A percentile compares a stretch with the other conserved stretches of the same genome.
Evolutionary conservation across 148 eudicot genomes (phyloP).

Genomic region (Limonium bicolor): DNA sequence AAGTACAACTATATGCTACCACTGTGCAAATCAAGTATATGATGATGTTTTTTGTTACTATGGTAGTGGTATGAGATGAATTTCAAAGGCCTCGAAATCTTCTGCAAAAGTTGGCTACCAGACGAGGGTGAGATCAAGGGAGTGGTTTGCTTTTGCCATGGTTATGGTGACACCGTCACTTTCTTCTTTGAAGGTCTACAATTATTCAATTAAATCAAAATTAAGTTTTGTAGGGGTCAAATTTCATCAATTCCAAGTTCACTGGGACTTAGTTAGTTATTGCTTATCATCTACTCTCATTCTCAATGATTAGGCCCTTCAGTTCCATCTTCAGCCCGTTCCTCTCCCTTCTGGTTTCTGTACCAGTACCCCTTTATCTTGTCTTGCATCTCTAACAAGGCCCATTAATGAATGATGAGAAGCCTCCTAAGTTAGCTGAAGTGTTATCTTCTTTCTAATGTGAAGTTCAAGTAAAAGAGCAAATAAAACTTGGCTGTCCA

Average conservation of each 20-base stretch:
- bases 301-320: too few relatives aligned
- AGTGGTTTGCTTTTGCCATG: constrained; percentile 87
- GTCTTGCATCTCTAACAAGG: too few relatives aligned
- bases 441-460: background rate
- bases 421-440: background rate
- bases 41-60: constrained; percentile 2
- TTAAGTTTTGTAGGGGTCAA: too few relatives aligned
- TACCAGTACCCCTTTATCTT: too few relatives aligned
- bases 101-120: constrained; percentile 95
- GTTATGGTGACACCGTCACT: constrained; percentile 98
- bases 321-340: too few relatives aligned
- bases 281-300: too few relatives aligned
- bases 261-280: too few relatives aligned
- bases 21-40: background rate
- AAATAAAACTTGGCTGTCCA: background rate
- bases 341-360: too few relatives aligned
- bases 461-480: background rate
- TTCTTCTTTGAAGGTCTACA: constrained; percentile 84
- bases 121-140: constrained; percentile 53
- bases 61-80: constrained; percentile 84
- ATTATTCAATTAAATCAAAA: background rate
- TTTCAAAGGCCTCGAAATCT: constrained; percentile 64
- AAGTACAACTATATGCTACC: too few relatives aligned
- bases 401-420: too few relatives aligned
- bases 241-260: too few relatives aligned